phyloP scores from a whole-genome alignment of 768 basidiomycete species.

The Agrocybe pediades region DNA sequence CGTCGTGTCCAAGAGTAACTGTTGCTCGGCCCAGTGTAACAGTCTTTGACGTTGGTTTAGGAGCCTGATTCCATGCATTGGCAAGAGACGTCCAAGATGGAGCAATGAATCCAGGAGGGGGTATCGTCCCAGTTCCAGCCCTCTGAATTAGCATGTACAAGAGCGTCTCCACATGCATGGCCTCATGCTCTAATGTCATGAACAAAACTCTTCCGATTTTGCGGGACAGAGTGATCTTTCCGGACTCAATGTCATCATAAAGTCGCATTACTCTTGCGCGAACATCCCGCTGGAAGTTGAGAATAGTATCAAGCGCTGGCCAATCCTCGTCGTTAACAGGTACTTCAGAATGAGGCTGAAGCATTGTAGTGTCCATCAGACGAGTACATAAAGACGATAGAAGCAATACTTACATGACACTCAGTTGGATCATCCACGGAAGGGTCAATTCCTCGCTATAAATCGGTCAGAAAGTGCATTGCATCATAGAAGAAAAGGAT shows the following conservation, averaged over 20 bases:
- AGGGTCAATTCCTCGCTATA: constrained; percentile 92
- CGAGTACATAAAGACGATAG: neutral
- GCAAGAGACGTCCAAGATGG: constrained; percentile 71
- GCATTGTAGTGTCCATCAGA: neutral
- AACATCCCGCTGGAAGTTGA: constrained; percentile 78
- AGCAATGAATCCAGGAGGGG: constrained; percentile 71
- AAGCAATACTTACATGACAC: constrained; percentile 66
- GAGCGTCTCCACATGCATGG: constrained; percentile 87
- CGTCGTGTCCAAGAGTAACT: constrained; percentile 80
- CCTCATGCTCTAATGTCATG: constrained; percentile 93
- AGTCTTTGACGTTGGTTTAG: constrained; percentile 42
- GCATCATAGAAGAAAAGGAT: neutral
- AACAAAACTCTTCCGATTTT: constrained; percentile 79
- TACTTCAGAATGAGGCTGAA: constrained; percentile 85
- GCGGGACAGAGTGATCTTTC: constrained; percentile 56
- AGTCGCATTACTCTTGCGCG: constrained; percentile 69
- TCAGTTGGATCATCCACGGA: constrained; percentile 86
- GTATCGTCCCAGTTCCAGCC: constrained; percentile 74
- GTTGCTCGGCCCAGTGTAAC: constrained; percentile 60
- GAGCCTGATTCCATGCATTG: constrained; percentile 48
- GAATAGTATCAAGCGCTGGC: constrained; percentile 73
- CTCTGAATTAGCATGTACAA: constrained; percentile 93
- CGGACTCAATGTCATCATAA: constrained; percentile 67
- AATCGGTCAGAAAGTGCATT: neutral
- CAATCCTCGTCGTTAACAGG: constrained; percentile 82